phyloP scores from a whole-genome alignment of 768 basidiomycete genomes.

The Pilatotrama ljubarskyi region DNA sequence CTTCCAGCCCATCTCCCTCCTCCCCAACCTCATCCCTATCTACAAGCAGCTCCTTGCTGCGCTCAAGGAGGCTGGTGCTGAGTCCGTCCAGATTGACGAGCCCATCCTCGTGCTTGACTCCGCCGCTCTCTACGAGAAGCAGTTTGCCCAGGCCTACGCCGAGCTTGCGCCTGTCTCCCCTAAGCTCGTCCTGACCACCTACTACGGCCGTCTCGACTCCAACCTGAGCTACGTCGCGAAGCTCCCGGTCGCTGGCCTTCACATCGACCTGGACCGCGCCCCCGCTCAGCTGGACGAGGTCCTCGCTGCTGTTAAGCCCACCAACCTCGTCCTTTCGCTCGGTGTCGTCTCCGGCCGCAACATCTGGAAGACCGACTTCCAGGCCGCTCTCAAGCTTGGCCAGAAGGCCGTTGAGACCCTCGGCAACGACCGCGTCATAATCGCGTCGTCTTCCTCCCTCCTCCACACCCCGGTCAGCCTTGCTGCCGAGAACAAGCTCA shows the following conservation, averaged over 20 bases:
- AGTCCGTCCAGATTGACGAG: constrained; percentile 96
- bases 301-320: constrained; percentile 80
- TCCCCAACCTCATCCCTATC: constrained; percentile 85
- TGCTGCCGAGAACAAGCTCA: constrained; percentile 88
- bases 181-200: constrained; percentile 92
- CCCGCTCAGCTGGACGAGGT: constrained; percentile 85
- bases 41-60: constrained; percentile 89
- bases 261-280: constrained; percentile 96
- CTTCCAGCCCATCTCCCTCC: constrained; percentile 90
- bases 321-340: constrained; percentile 80
- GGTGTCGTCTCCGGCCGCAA: constrained; percentile 98
- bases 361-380: constrained; percentile 98
- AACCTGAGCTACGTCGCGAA: constrained; percentile 88
- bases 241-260: constrained; percentile 90
- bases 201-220: constrained; percentile 94
- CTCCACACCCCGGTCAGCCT: constrained; percentile 98
- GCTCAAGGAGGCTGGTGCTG: constrained; percentile 90
- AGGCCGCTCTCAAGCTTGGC: constrained; percentile 74
- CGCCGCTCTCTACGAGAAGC: constrained; percentile 71
- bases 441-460: constrained; percentile 96
- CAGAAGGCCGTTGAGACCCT: constrained; percentile 84
- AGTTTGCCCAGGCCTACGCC: constrained; percentile 79
- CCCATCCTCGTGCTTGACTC: constrained; percentile 92
- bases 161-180: constrained; percentile 82
- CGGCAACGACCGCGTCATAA: constrained; percentile 84